phyloP scores from a whole-genome alignment of 441 rosid species.

The Adansonia madagascariensis region DNA sequence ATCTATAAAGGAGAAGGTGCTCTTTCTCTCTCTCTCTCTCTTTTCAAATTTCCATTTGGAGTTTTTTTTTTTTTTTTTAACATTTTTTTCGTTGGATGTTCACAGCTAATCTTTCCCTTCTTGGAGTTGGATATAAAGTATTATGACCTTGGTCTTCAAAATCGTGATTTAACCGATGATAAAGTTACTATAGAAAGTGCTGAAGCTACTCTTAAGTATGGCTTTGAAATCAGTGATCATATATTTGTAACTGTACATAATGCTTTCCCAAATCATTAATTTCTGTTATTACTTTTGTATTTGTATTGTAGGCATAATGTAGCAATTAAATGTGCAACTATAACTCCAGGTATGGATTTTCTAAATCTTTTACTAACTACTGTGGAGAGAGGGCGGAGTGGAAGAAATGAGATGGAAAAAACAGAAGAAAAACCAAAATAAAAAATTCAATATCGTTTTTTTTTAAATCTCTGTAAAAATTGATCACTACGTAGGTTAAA shows the following conservation, averaged over 20 bases:
- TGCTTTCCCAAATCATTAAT: constrained; percentile 8
- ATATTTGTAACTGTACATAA: neutral
- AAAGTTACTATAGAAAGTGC: constrained; percentile 91
- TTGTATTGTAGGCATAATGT: constrained; percentile 71
- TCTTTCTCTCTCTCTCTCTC: neutral
- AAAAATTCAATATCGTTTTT: neutral
- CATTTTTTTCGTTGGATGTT: neutral
- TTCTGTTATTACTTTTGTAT: neutral
- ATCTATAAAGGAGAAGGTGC: constrained; percentile 71
- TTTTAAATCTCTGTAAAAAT: neutral
- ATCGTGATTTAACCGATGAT: constrained; percentile 95
- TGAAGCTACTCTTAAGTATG: constrained; percentile 76
- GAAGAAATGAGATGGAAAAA: neutral
- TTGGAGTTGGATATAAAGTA: constrained; percentile 94
- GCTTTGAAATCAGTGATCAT: constrained; percentile 1
- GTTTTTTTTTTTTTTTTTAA: neutral
- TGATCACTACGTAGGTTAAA: neutral
- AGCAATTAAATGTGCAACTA: constrained; percentile 94
- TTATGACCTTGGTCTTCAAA: constrained; percentile 88
- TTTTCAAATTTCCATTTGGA: neutral
- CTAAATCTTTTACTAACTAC: neutral
- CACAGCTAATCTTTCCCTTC: constrained; percentile 78
- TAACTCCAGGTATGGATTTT: constrained; percentile 70
- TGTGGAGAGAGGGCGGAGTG: neutral
- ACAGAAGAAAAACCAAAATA: neutral